A percentile compares a stretch with the other conserved stretches of the same genome.
phyloP scores from a whole-genome alignment of 2,329 filamentous ascomycete species.

The Neodidymelliopsis sp. region DNA sequence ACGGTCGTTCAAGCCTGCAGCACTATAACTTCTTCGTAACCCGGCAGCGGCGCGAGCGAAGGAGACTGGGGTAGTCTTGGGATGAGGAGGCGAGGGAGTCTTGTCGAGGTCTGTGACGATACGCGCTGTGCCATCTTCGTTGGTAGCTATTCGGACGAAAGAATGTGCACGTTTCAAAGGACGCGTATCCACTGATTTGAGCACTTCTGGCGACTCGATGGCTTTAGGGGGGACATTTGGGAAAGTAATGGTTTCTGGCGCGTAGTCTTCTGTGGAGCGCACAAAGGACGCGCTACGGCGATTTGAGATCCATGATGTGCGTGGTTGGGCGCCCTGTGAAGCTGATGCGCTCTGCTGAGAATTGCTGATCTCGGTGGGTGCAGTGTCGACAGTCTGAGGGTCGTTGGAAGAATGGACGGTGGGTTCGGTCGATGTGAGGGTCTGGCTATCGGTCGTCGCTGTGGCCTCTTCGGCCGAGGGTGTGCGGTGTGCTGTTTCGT shows the following conservation, averaged over 20 bases:
- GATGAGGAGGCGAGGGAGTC: slow-evolving; percentile 71
- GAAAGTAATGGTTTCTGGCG: slow-evolving; percentile 41
- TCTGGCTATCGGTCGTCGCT: slow-evolving; percentile 20
- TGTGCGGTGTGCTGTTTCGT: slow-evolving; percentile 26
- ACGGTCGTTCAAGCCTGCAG: slow-evolving; percentile 56
- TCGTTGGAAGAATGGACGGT: slow-evolving; percentile 33
- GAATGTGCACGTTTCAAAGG: slow-evolving; percentile 53
- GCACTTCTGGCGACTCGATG: slow-evolving; percentile 53
- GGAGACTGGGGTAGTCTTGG: slow-evolving; percentile 56
- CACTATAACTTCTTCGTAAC: slow-evolving; percentile 76
- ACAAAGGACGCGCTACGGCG: slow-evolving; percentile 54
- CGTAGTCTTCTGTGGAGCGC: slow-evolving; percentile 43
- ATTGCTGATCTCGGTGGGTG: slow-evolving; percentile 36
- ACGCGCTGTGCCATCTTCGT: slow-evolving; percentile 89
- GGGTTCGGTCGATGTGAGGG: slow-evolving; percentile 28
- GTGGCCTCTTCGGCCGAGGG: slow-evolving; percentile 17
- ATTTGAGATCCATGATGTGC: slow-evolving; percentile 55
- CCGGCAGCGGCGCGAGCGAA: slow-evolving; percentile 54
- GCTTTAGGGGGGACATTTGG: slow-evolving; percentile 32
- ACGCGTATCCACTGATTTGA: slow-evolving; percentile 54
- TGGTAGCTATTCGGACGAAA: slow-evolving; percentile 79
- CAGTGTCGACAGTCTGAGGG: slow-evolving; percentile 32
- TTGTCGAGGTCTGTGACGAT: slow-evolving; percentile 73
- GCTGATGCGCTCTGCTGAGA: slow-evolving; percentile 42
- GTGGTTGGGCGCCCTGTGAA: slow-evolving; percentile 43